These are phyloP conservation scores for Eremothecium gossypii DNA, from an alignment of 1,139 yeast species.

Conservation along the genomic window DNA sequence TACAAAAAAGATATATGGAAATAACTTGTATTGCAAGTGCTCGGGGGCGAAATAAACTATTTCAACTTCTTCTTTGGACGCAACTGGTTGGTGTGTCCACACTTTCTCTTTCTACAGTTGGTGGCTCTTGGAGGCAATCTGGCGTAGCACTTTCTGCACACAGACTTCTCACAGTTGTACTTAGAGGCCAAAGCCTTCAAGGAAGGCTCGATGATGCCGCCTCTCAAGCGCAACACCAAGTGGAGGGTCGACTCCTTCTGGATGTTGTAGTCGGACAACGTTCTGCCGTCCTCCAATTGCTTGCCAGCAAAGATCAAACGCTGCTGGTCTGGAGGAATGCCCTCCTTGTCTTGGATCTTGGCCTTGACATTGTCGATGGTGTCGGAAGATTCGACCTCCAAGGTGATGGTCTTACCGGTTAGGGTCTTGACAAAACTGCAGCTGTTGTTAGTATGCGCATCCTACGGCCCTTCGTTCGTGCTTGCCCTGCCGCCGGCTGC, in stretches of 20 bases:
- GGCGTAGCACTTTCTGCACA: conserved; percentile 99
- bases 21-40: conserved; percentile 9
- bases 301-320: conserved; percentile 90
- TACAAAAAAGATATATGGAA: conserved; percentile 10
- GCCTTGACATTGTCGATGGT: conserved; percentile 90
- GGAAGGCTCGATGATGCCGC: conserved; percentile 99
- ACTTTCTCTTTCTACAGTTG: conserved; percentile 99
- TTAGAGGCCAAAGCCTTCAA: conserved; percentile 98
- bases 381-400: conserved; percentile 91
- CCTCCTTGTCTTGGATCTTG: conserved; percentile 91
- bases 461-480: too few relatives aligned
- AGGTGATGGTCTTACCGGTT: conserved; percentile 86
- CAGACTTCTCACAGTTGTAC: conserved; percentile 98
- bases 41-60: conserved; percentile 44
- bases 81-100: conserved; percentile 99
- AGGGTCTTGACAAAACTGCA: conserved; percentile 76
- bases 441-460: not conserved
- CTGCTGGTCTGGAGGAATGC: conserved; percentile 93
- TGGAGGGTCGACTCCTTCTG: conserved; percentile 89
- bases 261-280: conserved; percentile 88
- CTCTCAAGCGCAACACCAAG: conserved; percentile 84
- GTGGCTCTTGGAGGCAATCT: conserved; percentile 99
- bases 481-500: too few relatives aligned
- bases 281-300: conserved; percentile 91
- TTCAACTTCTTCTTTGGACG: conserved; percentile 99